A percentile compares a stretch with the other conserved stretches of the same genome.
Conservation (phyloP, 2,329 filamentous ascomycete genomes). For the Exophiala phaeomuriformis region DNA sequence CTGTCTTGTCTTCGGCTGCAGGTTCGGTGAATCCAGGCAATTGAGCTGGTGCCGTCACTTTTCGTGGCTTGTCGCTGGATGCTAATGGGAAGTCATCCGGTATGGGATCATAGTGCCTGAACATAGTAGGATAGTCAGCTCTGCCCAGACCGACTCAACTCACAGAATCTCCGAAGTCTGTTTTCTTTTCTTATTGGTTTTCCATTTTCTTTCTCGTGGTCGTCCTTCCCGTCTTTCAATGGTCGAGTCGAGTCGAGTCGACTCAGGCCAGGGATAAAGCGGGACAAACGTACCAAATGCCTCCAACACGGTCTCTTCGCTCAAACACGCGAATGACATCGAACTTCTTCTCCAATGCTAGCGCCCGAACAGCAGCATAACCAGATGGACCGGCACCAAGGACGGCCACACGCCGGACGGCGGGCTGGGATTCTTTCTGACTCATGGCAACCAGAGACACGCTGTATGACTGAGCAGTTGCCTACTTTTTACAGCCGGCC, state of each 20-base stretch:
- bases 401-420: slow-evolving; percentile 19
- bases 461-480: too few species aligned
- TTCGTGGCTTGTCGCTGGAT: neutral
- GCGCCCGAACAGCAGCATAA: slow-evolving; percentile 28
- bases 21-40: slow-evolving; percentile 25
- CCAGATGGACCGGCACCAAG: slow-evolving; percentile 32
- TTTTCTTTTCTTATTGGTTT: neutral
- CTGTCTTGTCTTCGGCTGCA: slow-evolving; percentile 24
- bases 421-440: too few species aligned
- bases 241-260: neutral
- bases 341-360: slow-evolving; percentile 31
- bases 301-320: slow-evolving; percentile 29
- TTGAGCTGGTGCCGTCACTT: slow-evolving; percentile 12
- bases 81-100: slow-evolving; percentile 27
- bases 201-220: neutral
- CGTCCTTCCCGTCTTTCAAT: neutral
- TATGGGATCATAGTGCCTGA: slow-evolving; percentile 26
- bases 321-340: slow-evolving; percentile 32
- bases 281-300: slow-evolving; percentile 27
- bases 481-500: too few species aligned
- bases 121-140: neutral
- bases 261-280: neutral
- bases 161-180: neutral
- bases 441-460: too few species aligned
- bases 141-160: neutral